phyloP scores from a whole-genome alignment of 768 basidiomycete genomes.

The Pisolithus tinctorius region DNA sequence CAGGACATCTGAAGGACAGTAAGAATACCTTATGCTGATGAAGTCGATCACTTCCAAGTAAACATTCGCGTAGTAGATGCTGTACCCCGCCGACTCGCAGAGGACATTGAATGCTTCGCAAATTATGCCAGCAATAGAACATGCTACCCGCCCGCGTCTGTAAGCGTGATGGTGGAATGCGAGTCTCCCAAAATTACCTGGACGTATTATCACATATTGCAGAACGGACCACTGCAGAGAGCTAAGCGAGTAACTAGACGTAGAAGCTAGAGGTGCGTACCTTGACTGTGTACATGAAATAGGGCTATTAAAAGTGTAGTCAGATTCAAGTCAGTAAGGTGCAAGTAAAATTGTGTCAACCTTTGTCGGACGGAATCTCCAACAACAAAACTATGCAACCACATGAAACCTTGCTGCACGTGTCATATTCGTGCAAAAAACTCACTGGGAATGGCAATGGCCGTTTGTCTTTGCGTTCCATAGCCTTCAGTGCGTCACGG shows the following conservation, averaged over 20 bases:
- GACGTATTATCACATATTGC: slow-evolving; percentile 79
- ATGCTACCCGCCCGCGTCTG: slow-evolving; percentile 3
- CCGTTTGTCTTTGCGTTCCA: slow-evolving; percentile 74
- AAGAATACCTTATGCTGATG: slow-evolving; percentile 64
- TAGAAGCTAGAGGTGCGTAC: slow-evolving; percentile 29
- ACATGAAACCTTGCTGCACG: neutral
- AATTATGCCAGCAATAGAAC: slow-evolving; percentile 71
- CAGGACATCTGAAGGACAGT: neutral
- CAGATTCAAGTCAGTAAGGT: slow-evolving; percentile 3
- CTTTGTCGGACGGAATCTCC: slow-evolving; percentile 78
- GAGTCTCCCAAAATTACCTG: slow-evolving; percentile 25
- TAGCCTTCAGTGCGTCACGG: slow-evolving; percentile 58
- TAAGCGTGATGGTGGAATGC: slow-evolving; percentile 3
- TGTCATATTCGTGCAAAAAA: slow-evolving; percentile 2
- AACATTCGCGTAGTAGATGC: slow-evolving; percentile 53
- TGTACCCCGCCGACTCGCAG: slow-evolving; percentile 58
- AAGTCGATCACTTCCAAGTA: slow-evolving; percentile 74
- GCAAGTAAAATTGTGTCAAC: slow-evolving; percentile 22
- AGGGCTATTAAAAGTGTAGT: slow-evolving; percentile 38
- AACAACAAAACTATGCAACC: slow-evolving; percentile 61
- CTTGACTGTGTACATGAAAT: slow-evolving; percentile 88
- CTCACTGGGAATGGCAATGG: slow-evolving; percentile 62
- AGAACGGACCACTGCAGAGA: slow-evolving; percentile 68
- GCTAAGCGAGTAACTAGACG: neutral
- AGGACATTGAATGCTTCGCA: slow-evolving; percentile 64